These are phyloP conservation scores for Pseudopithomyces maydicus DNA, from an alignment of 2,329 filamentous ascomycete species.

Conservation along the genomic window DNA sequence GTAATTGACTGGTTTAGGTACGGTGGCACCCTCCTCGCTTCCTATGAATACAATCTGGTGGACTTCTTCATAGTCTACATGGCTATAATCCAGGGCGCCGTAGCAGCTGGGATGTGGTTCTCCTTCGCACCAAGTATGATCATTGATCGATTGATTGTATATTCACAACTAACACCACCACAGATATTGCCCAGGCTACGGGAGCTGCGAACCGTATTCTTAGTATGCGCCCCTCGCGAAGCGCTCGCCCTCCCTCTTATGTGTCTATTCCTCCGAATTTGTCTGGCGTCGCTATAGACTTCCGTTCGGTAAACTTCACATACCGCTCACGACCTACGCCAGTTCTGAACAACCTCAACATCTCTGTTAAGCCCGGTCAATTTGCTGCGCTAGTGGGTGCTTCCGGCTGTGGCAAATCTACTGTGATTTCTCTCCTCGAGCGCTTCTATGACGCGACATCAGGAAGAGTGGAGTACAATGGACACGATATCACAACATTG, in stretches of 20 bases:
- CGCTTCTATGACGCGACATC: constrained; percentile 71
- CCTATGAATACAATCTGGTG: constrained; percentile 53
- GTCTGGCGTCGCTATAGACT: constrained; percentile 66
- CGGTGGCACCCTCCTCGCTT: constrained; percentile 46
- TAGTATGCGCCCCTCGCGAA: constrained; percentile 33
- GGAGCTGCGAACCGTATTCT: constrained; percentile 45
- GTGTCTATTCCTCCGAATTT: constrained; percentile 12
- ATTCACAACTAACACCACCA: neutral
- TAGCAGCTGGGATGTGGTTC: constrained; percentile 47
- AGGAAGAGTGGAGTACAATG: constrained; percentile 66
- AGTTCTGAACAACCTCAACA: constrained; percentile 53
- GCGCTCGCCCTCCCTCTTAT: constrained; percentile 12
- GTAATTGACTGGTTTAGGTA: constrained; percentile 26
- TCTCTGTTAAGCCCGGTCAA: constrained; percentile 60
- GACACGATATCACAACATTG: constrained; percentile 42
- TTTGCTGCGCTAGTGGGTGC: constrained; percentile 74
- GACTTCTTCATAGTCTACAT: constrained; percentile 61
- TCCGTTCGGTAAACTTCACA: constrained; percentile 89
- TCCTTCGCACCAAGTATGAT: constrained; percentile 53
- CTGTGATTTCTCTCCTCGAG: constrained; percentile 65
- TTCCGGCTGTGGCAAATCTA: constrained; percentile 75
- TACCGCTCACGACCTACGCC: constrained; percentile 90
- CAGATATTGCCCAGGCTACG: constrained; percentile 44
- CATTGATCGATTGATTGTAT: neutral
- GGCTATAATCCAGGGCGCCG: constrained; percentile 53